Conservation (phyloP, 2,329 filamentous ascomycete genomes). For the Fusarium sp. region DNA sequence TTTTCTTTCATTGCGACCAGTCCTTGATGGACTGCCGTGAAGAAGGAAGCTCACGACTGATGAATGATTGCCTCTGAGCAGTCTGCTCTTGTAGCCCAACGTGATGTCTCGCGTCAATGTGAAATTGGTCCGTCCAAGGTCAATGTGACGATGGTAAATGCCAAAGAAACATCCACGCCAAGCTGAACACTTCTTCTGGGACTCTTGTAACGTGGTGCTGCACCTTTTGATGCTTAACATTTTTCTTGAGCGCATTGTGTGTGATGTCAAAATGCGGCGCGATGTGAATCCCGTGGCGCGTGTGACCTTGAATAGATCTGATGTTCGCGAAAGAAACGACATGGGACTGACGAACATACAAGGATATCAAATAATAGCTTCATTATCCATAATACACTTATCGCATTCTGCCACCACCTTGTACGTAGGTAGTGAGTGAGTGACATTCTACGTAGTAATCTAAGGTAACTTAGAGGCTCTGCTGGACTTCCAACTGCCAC, state of each 20-base stretch:
- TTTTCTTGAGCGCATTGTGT: neutral
- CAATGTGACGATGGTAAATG: neutral
- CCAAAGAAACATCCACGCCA: neutral
- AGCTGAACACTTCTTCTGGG: too few relatives aligned
- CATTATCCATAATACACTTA: neutral
- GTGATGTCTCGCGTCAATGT: neutral
- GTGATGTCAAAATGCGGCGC: neutral
- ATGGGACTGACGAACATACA: neutral
- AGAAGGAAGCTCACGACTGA: slow-evolving; percentile 48
- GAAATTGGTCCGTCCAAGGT: neutral
- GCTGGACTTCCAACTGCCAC: slow-evolving; percentile 10
- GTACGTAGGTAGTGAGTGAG: neutral
- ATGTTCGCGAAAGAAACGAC: neutral
- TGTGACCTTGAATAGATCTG: neutral
- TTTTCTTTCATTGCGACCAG: slow-evolving; percentile 56
- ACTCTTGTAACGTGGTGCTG: neutral
- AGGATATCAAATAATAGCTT: neutral
- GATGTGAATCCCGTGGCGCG: neutral
- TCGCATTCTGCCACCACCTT: neutral
- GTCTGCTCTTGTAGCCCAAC: neutral
- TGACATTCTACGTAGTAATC: neutral
- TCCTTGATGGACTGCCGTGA: slow-evolving; percentile 50
- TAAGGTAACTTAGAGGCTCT: slow-evolving; percentile 22
- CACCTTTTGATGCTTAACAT: neutral
- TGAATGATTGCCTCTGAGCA: fast-evolving